phyloP scores from a whole-genome alignment of 1,139 yeast species.

The Eremothecium gossypii region DNA sequence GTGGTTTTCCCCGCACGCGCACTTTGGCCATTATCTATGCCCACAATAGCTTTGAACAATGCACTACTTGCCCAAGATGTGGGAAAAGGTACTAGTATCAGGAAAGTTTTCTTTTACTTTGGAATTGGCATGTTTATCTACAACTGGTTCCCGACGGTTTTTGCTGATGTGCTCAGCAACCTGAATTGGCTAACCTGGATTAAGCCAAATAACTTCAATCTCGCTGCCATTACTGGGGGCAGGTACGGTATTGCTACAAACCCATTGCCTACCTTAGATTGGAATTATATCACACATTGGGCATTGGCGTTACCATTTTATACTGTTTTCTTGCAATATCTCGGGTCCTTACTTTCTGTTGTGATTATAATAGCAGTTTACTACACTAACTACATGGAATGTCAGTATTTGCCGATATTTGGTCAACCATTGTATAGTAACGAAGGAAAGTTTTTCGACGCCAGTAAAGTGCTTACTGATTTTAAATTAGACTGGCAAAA shows the following conservation, averaged over 20 bases:
- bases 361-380: constrained; percentile 38
- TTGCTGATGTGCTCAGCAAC: constrained; percentile 15
- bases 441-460: constrained; percentile 37
- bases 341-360: constrained; percentile 39
- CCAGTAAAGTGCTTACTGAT: constrained; percentile 35
- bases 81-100: constrained; percentile 40
- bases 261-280: constrained; percentile 45
- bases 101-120: constrained; percentile 36
- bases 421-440: constrained; percentile 41
- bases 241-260: constrained; percentile 45
- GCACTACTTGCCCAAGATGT: constrained; percentile 39
- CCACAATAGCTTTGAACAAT: constrained; percentile 48
- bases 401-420: constrained; percentile 48
- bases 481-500: constrained; percentile 33
- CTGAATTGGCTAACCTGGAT: constrained; percentile 65
- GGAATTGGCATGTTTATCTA: constrained; percentile 34
- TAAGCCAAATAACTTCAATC: constrained; percentile 42
- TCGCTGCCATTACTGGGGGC: constrained; percentile 49
- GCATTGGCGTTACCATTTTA: constrained; percentile 36
- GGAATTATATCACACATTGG: constrained; percentile 30
- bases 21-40: constrained; percentile 50
- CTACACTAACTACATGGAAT: constrained; percentile 44
- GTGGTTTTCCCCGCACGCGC: constrained; percentile 48
- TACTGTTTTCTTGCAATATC: constrained; percentile 34
- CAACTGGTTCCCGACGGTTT: constrained; percentile 47